Evolutionary conservation across 2,329 filamentous ascomycete species (phyloP).

Genomic region (Hypoxylon sp.): DNA sequence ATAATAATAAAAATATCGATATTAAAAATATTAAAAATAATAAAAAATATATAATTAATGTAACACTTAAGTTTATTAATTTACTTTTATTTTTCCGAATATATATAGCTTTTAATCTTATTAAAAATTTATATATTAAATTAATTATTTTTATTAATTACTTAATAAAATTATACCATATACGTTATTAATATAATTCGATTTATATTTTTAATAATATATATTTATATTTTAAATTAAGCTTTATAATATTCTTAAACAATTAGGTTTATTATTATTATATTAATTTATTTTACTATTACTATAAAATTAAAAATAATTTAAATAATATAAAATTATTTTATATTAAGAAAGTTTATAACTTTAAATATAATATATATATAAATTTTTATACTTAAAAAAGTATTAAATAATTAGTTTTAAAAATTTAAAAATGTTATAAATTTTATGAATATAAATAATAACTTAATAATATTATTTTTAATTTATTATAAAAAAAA

Average conservation of each 20-base stretch:
- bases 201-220: not conserved
- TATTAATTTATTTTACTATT: not conserved
- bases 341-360: not conserved
- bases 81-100: not conserved
- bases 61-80: not conserved
- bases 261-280: too few species aligned
- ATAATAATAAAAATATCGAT: not conserved
- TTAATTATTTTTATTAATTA: constrained; percentile 1
- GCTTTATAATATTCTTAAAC: not conserved
- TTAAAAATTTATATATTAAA: not conserved
- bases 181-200: not conserved
- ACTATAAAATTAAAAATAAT: not conserved
- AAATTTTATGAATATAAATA: not conserved
- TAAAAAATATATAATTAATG: not conserved
- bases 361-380: too few species aligned
- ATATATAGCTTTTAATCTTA: not conserved
- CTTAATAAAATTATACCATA: not conserved
- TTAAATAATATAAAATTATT: not conserved
- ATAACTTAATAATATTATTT: not conserved
- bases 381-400: not conserved
- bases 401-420: not conserved
- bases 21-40: not conserved
- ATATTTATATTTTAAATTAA: constrained; percentile 2
- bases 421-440: not conserved
- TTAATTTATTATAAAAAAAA: not conserved